These are phyloP conservation scores for Colletotrichum sp. DNA, from an alignment of 2,329 filamentous ascomycete genomes.

Conservation along the genomic window DNA sequence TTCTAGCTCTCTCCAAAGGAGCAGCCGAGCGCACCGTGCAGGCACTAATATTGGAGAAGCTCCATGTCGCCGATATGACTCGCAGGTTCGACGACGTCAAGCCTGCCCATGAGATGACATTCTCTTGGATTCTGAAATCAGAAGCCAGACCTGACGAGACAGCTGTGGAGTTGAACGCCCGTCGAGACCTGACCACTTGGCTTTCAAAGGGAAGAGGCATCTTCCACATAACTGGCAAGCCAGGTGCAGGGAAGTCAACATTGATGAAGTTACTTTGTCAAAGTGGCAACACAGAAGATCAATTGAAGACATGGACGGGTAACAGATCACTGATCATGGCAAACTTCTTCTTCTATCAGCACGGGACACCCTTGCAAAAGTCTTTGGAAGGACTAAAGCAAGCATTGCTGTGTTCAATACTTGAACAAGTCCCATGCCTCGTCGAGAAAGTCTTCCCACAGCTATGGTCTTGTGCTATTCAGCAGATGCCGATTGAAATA, in stretches of 20 bases:
- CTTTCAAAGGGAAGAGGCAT: not conserved
- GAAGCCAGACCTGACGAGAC: not conserved
- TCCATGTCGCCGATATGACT: not conserved
- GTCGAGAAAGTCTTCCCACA: not conserved
- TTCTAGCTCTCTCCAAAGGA: not conserved
- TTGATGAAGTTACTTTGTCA: slow-evolving; percentile 4
- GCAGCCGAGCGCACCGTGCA: not conserved
- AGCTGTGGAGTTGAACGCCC: not conserved
- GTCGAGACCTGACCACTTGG: not conserved
- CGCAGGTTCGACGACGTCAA: not conserved
- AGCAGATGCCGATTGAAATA: not conserved
- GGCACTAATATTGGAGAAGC: not conserved
- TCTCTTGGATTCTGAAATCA: not conserved
- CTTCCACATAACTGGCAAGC: not conserved
- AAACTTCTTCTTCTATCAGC: slow-evolving; percentile 1
- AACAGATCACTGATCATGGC: not conserved
- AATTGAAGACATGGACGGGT: not conserved
- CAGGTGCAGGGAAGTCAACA: slow-evolving; percentile 1
- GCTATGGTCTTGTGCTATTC: not conserved
- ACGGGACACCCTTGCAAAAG: not conserved
- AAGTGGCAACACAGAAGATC: not conserved
- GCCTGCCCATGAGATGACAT: not conserved
- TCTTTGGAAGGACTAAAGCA: not conserved
- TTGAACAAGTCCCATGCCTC: not conserved
- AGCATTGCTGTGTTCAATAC: not conserved